Evolutionary conservation across 2,329 filamentous ascomycete genomes (phyloP).

Genomic region (Fusarium graminum): DNA sequence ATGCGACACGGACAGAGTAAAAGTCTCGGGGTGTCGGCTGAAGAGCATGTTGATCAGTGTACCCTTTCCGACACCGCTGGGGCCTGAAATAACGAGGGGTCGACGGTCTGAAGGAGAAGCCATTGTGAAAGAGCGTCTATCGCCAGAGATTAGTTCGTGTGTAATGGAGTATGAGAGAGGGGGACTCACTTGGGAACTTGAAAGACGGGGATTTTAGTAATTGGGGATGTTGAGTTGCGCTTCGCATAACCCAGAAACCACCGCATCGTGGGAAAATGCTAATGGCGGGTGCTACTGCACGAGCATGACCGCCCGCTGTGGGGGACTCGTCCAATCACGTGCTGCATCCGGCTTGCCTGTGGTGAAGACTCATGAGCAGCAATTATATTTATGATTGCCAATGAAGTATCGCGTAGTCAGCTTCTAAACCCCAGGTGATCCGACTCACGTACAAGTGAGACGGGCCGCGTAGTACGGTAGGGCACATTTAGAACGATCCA

Average conservation of each 20-base stretch:
- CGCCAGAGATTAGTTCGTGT: background rate
- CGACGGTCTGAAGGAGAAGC: slow-evolving; percentile 62
- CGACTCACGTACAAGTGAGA: no score
- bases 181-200: slow-evolving; percentile 20
- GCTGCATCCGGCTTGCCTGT: background rate
- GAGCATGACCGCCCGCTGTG: slow-evolving; percentile 17
- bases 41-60: slow-evolving; percentile 82
- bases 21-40: slow-evolving; percentile 63
- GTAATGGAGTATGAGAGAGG: no score
- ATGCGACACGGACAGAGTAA: slow-evolving; percentile 74
- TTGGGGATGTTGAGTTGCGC: slow-evolving; percentile 29
- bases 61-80: slow-evolving; percentile 84
- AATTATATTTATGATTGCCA: background rate
- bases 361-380: slow-evolving; percentile 8
- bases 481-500: no score
- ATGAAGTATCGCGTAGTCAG: no score
- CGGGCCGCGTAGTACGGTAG: no score
- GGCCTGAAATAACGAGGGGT: slow-evolving; percentile 83
- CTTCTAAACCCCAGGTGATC: no score
- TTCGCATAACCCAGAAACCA: slow-evolving; percentile 37
- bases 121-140: slow-evolving; percentile 44
- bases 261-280: slow-evolving; percentile 36
- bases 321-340: slow-evolving; percentile 32
- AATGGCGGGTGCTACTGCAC: slow-evolving; percentile 26
- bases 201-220: slow-evolving; percentile 17